phyloP scores from a whole-genome alignment of 75 land plant genomes.

The Sequoiadendron giganteum region DNA sequence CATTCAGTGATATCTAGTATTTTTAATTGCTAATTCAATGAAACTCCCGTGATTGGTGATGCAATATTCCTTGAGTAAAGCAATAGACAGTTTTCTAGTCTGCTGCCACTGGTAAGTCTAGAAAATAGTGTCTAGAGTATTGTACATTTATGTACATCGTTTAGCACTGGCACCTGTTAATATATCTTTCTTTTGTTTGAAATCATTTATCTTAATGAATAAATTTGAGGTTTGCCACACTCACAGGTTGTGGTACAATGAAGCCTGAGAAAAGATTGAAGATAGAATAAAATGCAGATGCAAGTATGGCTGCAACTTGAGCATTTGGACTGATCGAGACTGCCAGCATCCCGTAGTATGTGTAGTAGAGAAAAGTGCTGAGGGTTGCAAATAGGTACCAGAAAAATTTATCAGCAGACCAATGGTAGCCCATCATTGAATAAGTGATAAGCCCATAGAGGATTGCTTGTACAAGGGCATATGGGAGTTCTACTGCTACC shows the following conservation, averaged over 20 bases:
- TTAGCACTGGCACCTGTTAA: too few species aligned
- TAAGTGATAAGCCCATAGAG: conserved; percentile 59
- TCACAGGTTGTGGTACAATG: conserved; percentile 77
- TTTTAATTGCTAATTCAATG: not conserved
- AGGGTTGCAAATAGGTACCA: conserved; percentile 12
- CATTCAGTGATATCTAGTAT: not conserved
- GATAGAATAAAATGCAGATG: too few species aligned
- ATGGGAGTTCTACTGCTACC: conserved; percentile 74
- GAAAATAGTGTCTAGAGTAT: too few species aligned
- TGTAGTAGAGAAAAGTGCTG: conserved; percentile 78
- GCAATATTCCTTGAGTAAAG: too few species aligned
- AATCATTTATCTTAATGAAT: not conserved
- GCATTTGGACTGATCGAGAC: too few species aligned
- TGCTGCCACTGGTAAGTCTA: too few species aligned
- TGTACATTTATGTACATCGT: too few species aligned
- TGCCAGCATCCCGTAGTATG: conserved; percentile 81
- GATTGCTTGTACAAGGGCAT: conserved; percentile 57
- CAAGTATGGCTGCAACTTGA: too few species aligned
- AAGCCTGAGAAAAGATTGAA: conserved; percentile 94
- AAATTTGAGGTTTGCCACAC: conserved; percentile 8
- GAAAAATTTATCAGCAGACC: conserved; percentile 72
- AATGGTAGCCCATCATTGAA: conserved; percentile 77
- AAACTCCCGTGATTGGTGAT: too few species aligned
- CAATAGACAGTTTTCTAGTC: too few species aligned
- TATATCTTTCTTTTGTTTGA: too few species aligned